Percentiles rank a stretch among this genome's conserved stretches.
Conservation (phyloP, 192 early-diverging fungal genomes). For the Kickxella alabastrina region DNA sequence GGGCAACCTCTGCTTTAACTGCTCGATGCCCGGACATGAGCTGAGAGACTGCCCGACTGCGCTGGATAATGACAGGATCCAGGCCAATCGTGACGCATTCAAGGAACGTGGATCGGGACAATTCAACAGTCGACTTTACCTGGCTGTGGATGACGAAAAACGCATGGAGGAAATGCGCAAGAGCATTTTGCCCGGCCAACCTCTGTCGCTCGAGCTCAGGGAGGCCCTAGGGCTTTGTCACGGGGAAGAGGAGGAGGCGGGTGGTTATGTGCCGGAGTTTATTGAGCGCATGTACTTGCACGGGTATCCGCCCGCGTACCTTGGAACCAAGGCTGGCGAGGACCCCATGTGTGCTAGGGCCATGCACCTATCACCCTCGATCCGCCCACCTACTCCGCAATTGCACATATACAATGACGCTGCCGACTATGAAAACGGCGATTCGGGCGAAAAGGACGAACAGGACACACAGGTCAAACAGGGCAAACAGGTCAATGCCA, state of each 20-base stretch:
- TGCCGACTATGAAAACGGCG: slow-evolving; percentile 16
- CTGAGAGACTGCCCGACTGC: slow-evolving; percentile 37
- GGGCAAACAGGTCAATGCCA: not conserved
- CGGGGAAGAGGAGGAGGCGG: too few species aligned
- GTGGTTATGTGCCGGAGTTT: slow-evolving; percentile 27
- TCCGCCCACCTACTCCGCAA: slow-evolving; percentile 19
- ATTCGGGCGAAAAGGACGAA: not conserved
- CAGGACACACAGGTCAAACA: not conserved
- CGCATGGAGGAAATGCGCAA: slow-evolving; percentile 25
- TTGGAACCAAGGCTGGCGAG: slow-evolving; percentile 20
- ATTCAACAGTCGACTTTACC: slow-evolving; percentile 31
- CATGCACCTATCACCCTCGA: not conserved
- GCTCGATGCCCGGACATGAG: slow-evolving; percentile 38
- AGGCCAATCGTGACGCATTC: slow-evolving; percentile 30
- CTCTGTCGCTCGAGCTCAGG: slow-evolving; percentile 26
- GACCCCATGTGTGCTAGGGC: slow-evolving; percentile 28
- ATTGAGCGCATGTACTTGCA: slow-evolving; percentile 28
- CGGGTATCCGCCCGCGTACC: slow-evolving; percentile 46
- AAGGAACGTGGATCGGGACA: slow-evolving; percentile 16
- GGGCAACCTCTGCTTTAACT: slow-evolving; percentile 49
- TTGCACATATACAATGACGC: slow-evolving; percentile 28
- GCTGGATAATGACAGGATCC: slow-evolving; percentile 18
- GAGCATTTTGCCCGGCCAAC: slow-evolving; percentile 27
- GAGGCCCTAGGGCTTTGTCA: slow-evolving; percentile 33
- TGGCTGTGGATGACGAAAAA: slow-evolving; percentile 30